A percentile compares a stretch with the other conserved stretches of the same genome.
phyloP scores from a whole-genome alignment of 768 basidiomycete species.

The Gymnopilus junonius region DNA sequence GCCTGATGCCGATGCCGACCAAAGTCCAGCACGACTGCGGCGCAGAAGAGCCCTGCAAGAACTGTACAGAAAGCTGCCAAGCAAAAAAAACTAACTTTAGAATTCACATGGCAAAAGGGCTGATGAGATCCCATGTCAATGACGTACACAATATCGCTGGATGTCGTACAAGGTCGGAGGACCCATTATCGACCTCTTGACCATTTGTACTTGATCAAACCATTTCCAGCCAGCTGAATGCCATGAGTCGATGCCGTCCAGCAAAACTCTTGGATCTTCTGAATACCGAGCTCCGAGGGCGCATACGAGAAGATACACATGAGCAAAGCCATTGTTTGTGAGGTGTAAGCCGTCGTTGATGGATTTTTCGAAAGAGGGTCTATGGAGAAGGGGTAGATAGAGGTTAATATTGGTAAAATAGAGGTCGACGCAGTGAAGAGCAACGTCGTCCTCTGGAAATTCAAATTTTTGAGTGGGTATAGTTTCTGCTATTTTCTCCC shows the following conservation, averaged over 20 bases:
- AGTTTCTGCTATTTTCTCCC: slow-evolving; percentile 34
- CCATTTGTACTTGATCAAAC: slow-evolving; percentile 70
- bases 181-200: slow-evolving; percentile 62
- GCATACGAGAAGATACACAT: slow-evolving; percentile 70
- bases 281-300: slow-evolving; percentile 66
- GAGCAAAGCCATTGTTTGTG: slow-evolving; percentile 54
- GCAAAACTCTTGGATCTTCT: slow-evolving; percentile 58
- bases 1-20: slow-evolving; percentile 71
- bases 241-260: slow-evolving; percentile 39
- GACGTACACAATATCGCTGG: slow-evolving; percentile 63
- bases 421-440: slow-evolving; percentile 54
- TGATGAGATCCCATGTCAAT: not conserved
- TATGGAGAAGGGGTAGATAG: slow-evolving; percentile 73
- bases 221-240: slow-evolving; percentile 68
- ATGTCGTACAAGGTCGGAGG: slow-evolving; percentile 76
- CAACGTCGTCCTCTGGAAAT: slow-evolving; percentile 59
- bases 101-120: not conserved
- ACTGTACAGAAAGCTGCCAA: slow-evolving; percentile 54
- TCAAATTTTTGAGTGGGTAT: slow-evolving; percentile 30
- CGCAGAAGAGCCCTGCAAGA: slow-evolving; percentile 58
- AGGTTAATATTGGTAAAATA: slow-evolving; percentile 67
- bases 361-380: slow-evolving; percentile 63
- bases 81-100: not conserved
- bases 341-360: slow-evolving; percentile 54
- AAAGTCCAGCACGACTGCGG: slow-evolving; percentile 73